Evolutionary conservation across 2,329 filamentous ascomycete genomes (phyloP), one percentile per base, ranked within the genome.

Genomic region (Plenodomus lindquistii): DNA sequence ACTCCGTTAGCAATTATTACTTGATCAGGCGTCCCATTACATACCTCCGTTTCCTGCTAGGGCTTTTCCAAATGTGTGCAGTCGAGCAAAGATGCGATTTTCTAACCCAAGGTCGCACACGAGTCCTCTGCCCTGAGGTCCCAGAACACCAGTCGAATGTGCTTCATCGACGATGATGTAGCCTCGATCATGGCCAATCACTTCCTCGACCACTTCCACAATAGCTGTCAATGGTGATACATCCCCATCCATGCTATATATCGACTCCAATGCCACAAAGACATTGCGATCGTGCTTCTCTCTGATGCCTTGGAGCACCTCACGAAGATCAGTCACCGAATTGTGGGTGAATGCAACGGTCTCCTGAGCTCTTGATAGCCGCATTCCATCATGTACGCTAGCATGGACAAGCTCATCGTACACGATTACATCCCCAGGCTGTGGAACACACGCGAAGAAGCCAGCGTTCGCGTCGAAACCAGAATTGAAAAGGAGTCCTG

Each of bases 221-320:
- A 92, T 81, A 5, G 84, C 78, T 10, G 64, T 60, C 10, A 94
- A 73, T 0, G 86, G 86, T 0, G 82, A 82, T 16, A 89, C 73
- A 57, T 92, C 88, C 0, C 89, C 89, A 44, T 93, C 89, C 89
- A 94, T 94, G 66, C 87, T 91, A 68, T 94, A 93, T 43, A 39
- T 50, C 15, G 75, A 71, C 4, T 70, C 60, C 0, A 73, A 61
- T 1, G 70, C 71, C 0, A 67, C 38, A 2, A 72, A 55, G 2
- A 81, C 55, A 40, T 50, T 55, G 52, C 0, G 73, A 61, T 0
- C 54, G 55, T 55, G 35, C 10, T 72, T 58, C 15, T 42, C n/a
- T 4, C 38, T 7, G 9, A 55, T 18, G 3, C 15, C 10, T 18
- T 41, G 6, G 41, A 70, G 86, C 85, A 72, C 54, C 2, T 40